Percentiles rank a stretch among this genome's conserved stretches.
phyloP scores from a whole-genome alignment of 2,329 filamentous ascomycete species.

The Aspergillus amoenus region DNA sequence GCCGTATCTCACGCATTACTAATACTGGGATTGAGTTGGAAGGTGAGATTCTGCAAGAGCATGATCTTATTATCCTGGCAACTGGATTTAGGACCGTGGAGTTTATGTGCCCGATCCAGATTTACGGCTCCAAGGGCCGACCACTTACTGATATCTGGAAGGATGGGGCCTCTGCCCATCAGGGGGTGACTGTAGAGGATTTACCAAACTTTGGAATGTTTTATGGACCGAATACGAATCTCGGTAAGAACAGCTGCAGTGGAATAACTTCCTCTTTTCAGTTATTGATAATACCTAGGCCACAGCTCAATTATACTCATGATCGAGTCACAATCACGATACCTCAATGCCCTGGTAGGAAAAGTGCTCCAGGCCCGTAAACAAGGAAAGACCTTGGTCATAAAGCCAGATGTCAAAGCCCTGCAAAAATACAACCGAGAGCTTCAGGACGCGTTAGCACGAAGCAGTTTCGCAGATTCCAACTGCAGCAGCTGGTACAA shows the following conservation, averaged over 20 bases:
- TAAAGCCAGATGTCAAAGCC: conserved; percentile 45
- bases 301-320: conserved; percentile 61
- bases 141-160: conserved; percentile 53
- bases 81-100: conserved; percentile 61
- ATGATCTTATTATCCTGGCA: conserved; percentile 59
- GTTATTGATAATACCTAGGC: conserved; percentile 28
- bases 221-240: conserved; percentile 59
- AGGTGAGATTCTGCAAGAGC: conserved; percentile 41
- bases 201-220: conserved; percentile 59
- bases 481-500: conserved; percentile 60
- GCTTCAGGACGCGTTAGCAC: conserved; percentile 48
- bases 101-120: conserved; percentile 58
- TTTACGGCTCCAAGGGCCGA: conserved; percentile 48
- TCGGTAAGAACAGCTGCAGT: conserved; percentile 24
- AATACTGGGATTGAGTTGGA: conserved; percentile 50
- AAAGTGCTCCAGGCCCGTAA: conserved; percentile 49
- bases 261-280: background rate
- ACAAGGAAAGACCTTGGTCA: conserved; percentile 40
- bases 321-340: conserved; percentile 59
- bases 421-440: conserved; percentile 48
- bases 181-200: conserved; percentile 52
- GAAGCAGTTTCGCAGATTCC: conserved; percentile 53
- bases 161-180: conserved; percentile 50
- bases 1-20: conserved; percentile 48
- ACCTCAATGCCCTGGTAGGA: conserved; percentile 52